phyloP scores from a whole-genome alignment of 2,329 filamentous ascomycete genomes.

The Tolypocladium guangdongense region DNA sequence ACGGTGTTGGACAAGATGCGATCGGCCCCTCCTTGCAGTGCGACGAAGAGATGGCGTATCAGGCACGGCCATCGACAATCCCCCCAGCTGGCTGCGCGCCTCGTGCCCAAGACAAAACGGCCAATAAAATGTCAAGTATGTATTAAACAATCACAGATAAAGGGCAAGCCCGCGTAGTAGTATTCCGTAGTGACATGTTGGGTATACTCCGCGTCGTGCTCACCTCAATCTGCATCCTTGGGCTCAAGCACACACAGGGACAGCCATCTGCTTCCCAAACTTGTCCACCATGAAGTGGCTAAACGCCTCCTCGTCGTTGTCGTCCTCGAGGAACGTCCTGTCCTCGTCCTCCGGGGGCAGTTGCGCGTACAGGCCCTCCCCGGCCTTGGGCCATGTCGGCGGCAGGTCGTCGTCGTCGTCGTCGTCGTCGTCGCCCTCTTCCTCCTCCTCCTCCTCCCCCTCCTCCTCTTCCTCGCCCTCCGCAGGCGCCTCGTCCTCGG shows the following conservation, averaged over 20 bases:
- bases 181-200: neutral
- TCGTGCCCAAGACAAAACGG: neutral
- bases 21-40: no score
- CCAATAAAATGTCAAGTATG: neutral
- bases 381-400: slow-evolving; percentile 28
- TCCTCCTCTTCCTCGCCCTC: slow-evolving; percentile 15
- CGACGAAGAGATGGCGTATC: no score
- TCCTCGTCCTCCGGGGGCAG: slow-evolving; percentile 27
- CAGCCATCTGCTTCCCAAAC: slow-evolving; percentile 24
- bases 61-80: neutral
- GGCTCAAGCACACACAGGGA: slow-evolving; percentile 15
- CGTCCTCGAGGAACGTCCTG: slow-evolving; percentile 22
- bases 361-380: slow-evolving; percentile 27
- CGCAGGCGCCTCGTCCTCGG: slow-evolving; percentile 14
- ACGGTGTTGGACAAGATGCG: no score
- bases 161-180: neutral
- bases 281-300: slow-evolving; percentile 31
- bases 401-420: slow-evolving; percentile 25
- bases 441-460: slow-evolving; percentile 9
- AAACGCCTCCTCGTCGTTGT: slow-evolving; percentile 31
- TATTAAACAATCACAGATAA: neutral
- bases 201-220: neutral
- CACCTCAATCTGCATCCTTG: neutral
- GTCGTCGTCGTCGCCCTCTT: no score
- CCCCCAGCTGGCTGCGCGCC: neutral